A percentile compares a stretch with the other conserved stretches of the same genome.
Evolutionary conservation across 164 flowering plant genomes (phyloP).

Genomic region (Magnolia changhungtana): DNA sequence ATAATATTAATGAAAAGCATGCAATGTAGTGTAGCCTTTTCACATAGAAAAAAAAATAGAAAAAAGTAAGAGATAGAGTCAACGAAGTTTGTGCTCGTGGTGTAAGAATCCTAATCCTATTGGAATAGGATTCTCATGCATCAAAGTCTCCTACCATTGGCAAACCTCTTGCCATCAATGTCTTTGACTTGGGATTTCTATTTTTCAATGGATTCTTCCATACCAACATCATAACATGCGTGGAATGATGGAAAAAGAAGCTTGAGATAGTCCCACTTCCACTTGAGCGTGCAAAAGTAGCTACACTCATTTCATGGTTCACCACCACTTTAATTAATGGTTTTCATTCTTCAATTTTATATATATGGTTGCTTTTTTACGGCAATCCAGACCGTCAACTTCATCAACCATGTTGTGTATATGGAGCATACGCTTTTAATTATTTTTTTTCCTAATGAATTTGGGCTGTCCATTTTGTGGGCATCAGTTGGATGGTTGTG

Average conservation of each 20-base stretch:
- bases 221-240: slow-evolving; percentile 12
- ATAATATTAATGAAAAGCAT: background rate
- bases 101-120: slow-evolving; percentile 20
- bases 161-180: slow-evolving; percentile 12
- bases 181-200: slow-evolving; percentile 3
- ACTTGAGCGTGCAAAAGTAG: slow-evolving; percentile 11
- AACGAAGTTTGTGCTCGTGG: slow-evolving; percentile 23
- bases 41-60: background rate
- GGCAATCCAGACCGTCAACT: too few relatives aligned
- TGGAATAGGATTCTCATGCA: slow-evolving; percentile 18
- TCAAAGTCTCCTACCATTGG: slow-evolving; percentile 11
- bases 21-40: background rate
- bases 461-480: too few relatives aligned
- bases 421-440: too few relatives aligned
- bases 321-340: background rate
- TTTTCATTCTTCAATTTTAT: too few relatives aligned
- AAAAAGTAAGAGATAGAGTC: slow-evolving; percentile 11
- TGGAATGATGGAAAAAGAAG: slow-evolving; percentile 13
- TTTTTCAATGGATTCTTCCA: slow-evolving; percentile 15
- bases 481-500: too few relatives aligned
- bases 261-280: slow-evolving; percentile 10
- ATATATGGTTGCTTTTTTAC: too few relatives aligned
- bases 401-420: too few relatives aligned
- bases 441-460: too few relatives aligned
- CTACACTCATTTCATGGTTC: background rate